Evolutionary conservation across 257 asterid species (phyloP).

Genomic region (Salvia hispanica): DNA sequence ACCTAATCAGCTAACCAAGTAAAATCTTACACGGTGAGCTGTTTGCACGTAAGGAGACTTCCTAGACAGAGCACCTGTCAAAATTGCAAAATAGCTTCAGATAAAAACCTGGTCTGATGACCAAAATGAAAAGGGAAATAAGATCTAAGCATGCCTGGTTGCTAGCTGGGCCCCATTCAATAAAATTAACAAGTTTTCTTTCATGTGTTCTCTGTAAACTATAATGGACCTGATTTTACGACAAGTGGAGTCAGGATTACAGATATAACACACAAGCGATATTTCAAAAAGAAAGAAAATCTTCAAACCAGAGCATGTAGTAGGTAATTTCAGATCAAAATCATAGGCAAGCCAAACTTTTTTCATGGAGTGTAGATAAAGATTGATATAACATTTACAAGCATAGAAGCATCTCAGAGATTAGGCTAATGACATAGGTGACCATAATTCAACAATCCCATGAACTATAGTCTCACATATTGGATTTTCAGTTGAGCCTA

Average conservation of each 20-base stretch:
- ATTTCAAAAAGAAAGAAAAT: not conserved
- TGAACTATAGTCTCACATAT: not conserved
- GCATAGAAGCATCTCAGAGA: conserved; percentile 19
- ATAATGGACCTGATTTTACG: conserved; percentile 81
- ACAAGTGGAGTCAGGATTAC: conserved; percentile 26
- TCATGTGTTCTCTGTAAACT: conserved; percentile 96
- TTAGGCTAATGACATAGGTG: conserved; percentile 10
- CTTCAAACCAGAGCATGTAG: conserved; percentile 3
- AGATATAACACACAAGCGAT: conserved; percentile 23
- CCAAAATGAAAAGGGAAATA: conserved; percentile 9
- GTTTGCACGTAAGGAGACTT: conserved; percentile 98
- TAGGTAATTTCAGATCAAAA: conserved; percentile 17
- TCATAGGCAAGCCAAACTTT: conserved; percentile 20
- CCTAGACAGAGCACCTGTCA: conserved; percentile 94
- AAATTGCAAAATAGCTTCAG: conserved; percentile 31
- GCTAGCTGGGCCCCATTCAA: conserved; percentile 99
- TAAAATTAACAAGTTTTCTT: conserved; percentile 94
- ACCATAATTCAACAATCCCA: not conserved
- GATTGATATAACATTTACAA: conserved; percentile 1
- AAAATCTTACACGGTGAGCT: conserved; percentile 86
- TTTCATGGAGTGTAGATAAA: conserved; percentile 6
- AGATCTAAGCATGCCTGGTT: conserved; percentile 63
- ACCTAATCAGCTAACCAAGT: conserved; percentile 5
- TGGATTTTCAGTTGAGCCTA: conserved; percentile 10
- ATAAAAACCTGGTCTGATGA: conserved; percentile 6